phyloP scores from a whole-genome alignment of 139 green algal species.

The Tetratostichococcus sp. region DNA sequence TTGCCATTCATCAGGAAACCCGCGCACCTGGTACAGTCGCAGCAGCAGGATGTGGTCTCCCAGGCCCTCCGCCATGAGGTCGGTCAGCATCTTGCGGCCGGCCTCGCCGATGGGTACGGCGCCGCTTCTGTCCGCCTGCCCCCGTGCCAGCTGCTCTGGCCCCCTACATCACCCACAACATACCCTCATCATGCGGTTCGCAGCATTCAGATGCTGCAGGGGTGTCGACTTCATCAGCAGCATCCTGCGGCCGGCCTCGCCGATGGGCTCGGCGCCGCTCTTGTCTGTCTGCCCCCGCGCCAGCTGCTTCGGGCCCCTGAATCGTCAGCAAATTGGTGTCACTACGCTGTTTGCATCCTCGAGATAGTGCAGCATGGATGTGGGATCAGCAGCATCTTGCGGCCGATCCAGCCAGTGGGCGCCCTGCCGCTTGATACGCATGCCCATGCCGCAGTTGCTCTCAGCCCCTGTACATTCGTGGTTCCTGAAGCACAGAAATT shows the following conservation, averaged over 20 bases:
- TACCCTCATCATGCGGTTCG: too few relatives aligned
- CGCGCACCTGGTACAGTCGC: constrained; percentile 63
- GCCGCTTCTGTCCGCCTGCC: not conserved
- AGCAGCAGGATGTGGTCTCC: constrained; percentile 89
- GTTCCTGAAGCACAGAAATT: too few relatives aligned
- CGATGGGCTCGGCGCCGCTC: constrained; percentile 2
- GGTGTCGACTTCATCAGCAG: too few relatives aligned
- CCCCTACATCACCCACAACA: too few relatives aligned
- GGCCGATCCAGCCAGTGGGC: not conserved
- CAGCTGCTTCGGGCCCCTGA: constrained; percentile 26
- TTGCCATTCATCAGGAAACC: too few relatives aligned
- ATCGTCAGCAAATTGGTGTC: too few relatives aligned
- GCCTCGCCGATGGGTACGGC: constrained; percentile 1
- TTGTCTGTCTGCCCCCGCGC: not conserved
- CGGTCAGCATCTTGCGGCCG: constrained; percentile 24
- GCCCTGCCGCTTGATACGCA: not conserved
- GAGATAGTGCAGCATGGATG: too few relatives aligned
- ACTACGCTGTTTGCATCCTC: too few relatives aligned
- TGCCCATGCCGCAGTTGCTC: constrained; percentile 15
- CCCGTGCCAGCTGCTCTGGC: constrained; percentile 16
- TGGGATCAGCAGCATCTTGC: constrained; percentile 26
- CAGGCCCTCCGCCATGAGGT: constrained; percentile 52
- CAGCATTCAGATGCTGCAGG: too few relatives aligned
- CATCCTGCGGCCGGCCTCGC: constrained; percentile 6
- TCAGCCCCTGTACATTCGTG: constrained; percentile 26